Percentiles rank a stretch among this genome's conserved stretches.
phyloP scores from a whole-genome alignment of 768 basidiomycete genomes.

The Boletus vinaceobasis region DNA sequence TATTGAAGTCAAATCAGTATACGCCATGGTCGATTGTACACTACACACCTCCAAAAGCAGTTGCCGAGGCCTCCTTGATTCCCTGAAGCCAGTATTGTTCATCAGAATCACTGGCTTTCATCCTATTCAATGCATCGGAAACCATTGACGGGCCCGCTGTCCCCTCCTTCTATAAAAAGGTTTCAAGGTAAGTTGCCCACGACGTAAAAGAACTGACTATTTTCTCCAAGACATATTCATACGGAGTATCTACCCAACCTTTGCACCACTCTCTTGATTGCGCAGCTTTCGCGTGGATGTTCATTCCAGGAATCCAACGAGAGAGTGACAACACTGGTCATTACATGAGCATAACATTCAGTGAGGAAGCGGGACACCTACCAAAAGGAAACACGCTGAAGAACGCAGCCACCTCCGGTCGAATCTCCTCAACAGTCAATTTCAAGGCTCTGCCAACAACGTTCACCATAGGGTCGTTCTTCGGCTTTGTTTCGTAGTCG shows the following conservation, averaged over 20 bases:
- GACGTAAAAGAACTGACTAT: constrained; percentile 7
- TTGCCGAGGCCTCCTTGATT: constrained; percentile 20
- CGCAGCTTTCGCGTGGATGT: constrained; percentile 24
- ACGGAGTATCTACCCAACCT: constrained; percentile 21
- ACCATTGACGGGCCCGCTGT: constrained; percentile 16
- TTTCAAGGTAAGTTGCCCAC: neutral
- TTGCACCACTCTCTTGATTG: constrained; percentile 16
- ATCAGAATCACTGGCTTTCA: neutral
- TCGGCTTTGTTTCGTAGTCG: constrained; percentile 29
- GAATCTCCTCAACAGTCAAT: constrained; percentile 17
- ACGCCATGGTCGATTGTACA: neutral
- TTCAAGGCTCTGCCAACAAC: constrained; percentile 26
- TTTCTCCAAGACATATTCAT: constrained; percentile 11
- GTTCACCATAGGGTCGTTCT: constrained; percentile 28
- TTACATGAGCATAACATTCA: constrained; percentile 7
- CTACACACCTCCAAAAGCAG: constrained; percentile 19
- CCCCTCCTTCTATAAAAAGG: constrained; percentile 4
- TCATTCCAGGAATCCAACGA: constrained; percentile 29
- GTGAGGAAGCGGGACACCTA: neutral
- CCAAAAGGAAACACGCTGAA: constrained; percentile 15
- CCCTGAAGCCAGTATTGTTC: constrained; percentile 1
- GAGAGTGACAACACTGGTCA: constrained; percentile 24
- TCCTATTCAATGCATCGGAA: constrained; percentile 11
- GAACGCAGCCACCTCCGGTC: constrained; percentile 22
- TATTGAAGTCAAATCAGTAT: neutral